Evolutionary conservation across 345 rosid genomes (phyloP), one percentile per base, ranked within the genome.

Genomic region (Crucihimalaya himalaica): DNA sequence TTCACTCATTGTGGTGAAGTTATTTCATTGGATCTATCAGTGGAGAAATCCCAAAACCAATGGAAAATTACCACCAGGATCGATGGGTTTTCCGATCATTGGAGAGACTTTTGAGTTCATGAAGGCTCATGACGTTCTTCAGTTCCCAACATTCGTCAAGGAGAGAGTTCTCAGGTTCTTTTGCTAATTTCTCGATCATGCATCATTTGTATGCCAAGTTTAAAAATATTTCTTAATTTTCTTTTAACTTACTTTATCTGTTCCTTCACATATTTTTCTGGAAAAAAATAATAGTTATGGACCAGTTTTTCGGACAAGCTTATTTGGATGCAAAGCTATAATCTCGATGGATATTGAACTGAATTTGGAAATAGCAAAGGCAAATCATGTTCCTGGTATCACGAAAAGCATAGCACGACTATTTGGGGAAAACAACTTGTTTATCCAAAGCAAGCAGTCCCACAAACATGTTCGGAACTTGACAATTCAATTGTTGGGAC

Each of bases 61-160:
- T 27, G 76, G 70, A 15, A 29, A 40, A 5, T 46, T 72, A 40
- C 70, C 76, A 28, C 77, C 77, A 1, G 77, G 77, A 0, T 64
- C 72, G 0, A 65, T 66, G 77, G 81, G 73, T 1, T 71, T 65
- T 6, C 81, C 81, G 2, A 39, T 77, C 73, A 68, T 78, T 18
- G 81, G 78, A 69, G 78, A 71, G 42, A 77, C 80, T 15, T 27
- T 70, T 8, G 20, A 63, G 29, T 77, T 77, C 67, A 63, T 77
- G 66, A 63, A 58, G 6, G 62, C 67, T 48, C 72, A 77, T 46
- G 67, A 74, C 2, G 54, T n/a, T 64, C 14, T 62, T 63, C 77
- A 43, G 4, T 19, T 72, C 1, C 53, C 70, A 31, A 29, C 32
- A 9, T 72, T 63, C 15, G 23, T 72, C 0, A 63, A 54, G 11